Conservation (phyloP, 768 basidiomycete species). For the Lentinula sp. region DNA sequence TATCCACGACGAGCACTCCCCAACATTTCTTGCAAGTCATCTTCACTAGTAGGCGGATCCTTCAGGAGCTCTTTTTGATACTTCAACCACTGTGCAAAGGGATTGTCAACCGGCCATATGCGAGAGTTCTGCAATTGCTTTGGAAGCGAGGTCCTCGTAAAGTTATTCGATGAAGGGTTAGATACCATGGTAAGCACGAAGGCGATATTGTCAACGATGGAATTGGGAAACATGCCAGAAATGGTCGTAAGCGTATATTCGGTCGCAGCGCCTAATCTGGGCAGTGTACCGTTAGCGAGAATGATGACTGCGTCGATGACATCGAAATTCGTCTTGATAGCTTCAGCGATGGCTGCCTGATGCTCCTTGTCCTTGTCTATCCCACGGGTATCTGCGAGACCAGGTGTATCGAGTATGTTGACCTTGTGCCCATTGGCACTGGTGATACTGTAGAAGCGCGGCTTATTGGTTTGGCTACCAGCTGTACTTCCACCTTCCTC, state of each 20-base stretch:
- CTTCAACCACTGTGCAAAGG: not conserved
- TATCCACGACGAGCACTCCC: not conserved
- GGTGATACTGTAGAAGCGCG: not conserved
- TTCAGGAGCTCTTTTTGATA: not conserved
- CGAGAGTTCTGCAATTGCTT: not conserved
- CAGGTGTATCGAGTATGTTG: constrained; percentile 22
- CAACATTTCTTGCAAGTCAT: not conserved
- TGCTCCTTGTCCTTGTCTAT: constrained; percentile 17
- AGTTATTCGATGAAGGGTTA: constrained; percentile 15
- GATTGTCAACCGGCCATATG: not conserved
- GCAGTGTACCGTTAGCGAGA: constrained; percentile 20
- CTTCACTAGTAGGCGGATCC: not conserved
- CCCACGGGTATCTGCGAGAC: constrained; percentile 22
- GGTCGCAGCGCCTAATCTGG: constrained; percentile 16
- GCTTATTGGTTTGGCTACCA: not conserved
- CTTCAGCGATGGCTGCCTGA: constrained; percentile 17
- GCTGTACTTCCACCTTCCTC: not conserved
- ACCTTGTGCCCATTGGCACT: constrained; percentile 6
- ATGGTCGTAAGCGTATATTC: constrained; percentile 19
- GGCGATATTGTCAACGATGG: constrained; percentile 19
- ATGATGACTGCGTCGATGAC: constrained; percentile 20
- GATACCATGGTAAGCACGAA: constrained; percentile 19
- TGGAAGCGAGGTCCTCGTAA: constrained; percentile 9
- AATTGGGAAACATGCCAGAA: constrained; percentile 18
- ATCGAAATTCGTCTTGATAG: constrained; percentile 14